Base-by-base conservation (phyloP, 176 grass and related monocot species). In the Phyllostachys edulis region DNA sequence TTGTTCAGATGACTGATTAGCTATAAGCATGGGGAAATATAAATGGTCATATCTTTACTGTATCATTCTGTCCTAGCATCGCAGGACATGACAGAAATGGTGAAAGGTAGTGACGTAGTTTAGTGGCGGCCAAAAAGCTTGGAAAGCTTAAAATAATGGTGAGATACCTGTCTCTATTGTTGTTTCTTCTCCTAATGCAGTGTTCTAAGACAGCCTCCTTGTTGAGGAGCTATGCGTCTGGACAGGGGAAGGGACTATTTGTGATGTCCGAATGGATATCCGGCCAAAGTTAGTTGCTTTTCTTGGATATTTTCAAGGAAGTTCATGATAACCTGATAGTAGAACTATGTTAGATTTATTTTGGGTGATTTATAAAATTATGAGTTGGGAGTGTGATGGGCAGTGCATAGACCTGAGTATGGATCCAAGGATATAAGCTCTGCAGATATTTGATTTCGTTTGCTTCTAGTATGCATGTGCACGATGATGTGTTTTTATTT, bases 251-350 rank as follows among this genome's bases (percentile, higher is more conserved):
- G 70, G 63, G 18, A 20, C 32, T 64, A 8, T 75, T 64, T 64
- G 65, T 66, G 18, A 12, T 65, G 38, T 52, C 66, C 11, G 6
- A 73, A 63, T 44, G 37, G 7, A 79, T 63, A n/a, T 51, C 32
- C 76, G 21, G 12, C 15, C 13, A 49, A 72, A 77, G 13, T 14
- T 60, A 71, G 9, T n/a, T 78, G 26, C 10, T 75, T 81, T 81
- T 81, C 46, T 64, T 80, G 18, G 29, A 78, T 63, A 71, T 83
- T 3, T 5, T 83, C 32, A 71, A 17, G 16, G 17, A 64, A 70
- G 18, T 77, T 82, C n/a, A 71, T 77, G 54, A 60, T 77, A 83
- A 55, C 65, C 29, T 34, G 37, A 68, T 38, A 55, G 34, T 69
- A 76, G 13, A 67, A 69, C 40, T 67, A 54, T 29, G 17, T 4